Evolutionary conservation across 2,329 filamentous ascomycete genomes (phyloP).

Genomic region (Dryadomyces quercivorus): DNA sequence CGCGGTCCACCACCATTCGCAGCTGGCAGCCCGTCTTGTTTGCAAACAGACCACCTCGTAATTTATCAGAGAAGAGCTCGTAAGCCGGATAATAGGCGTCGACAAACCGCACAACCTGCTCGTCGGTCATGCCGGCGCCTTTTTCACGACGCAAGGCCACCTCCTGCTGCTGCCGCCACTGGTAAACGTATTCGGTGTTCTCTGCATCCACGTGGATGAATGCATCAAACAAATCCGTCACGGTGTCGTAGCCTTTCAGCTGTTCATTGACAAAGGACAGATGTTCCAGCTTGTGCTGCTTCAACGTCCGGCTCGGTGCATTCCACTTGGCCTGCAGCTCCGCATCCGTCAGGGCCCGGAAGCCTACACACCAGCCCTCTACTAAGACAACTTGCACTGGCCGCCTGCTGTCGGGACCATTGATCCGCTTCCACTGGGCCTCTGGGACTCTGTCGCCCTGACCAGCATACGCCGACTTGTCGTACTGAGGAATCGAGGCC

Average conservation of each 20-base stretch:
- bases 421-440: conserved; percentile 46
- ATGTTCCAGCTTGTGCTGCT: conserved; percentile 34
- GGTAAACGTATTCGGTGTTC: conserved; percentile 64
- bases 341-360: conserved; percentile 46
- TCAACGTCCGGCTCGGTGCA: conserved; percentile 20
- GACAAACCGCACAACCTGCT: conserved; percentile 65
- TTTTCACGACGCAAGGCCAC: conserved; percentile 50
- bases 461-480: conserved; percentile 68
- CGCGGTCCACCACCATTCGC: conserved; percentile 46
- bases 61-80: conserved; percentile 51
- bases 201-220: conserved; percentile 57
- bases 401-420: conserved; percentile 30
- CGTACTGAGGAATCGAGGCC: conserved; percentile 59
- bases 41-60: conserved; percentile 44
- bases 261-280: conserved; percentile 37
- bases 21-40: conserved; percentile 38
- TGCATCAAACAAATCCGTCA: conserved; percentile 38
- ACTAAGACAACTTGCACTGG: conserved; percentile 59
- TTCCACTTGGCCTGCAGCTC: conserved; percentile 35
- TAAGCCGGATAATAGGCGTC: conserved; percentile 60
- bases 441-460: conserved; percentile 57
- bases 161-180: conserved; percentile 77
- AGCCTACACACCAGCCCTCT: conserved; percentile 87
- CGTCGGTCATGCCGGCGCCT: conserved; percentile 70
- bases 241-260: conserved; percentile 31